Base-by-base conservation (phyloP, 1,139 yeast genomes). In the Nematodospora anomalae region DNA sequence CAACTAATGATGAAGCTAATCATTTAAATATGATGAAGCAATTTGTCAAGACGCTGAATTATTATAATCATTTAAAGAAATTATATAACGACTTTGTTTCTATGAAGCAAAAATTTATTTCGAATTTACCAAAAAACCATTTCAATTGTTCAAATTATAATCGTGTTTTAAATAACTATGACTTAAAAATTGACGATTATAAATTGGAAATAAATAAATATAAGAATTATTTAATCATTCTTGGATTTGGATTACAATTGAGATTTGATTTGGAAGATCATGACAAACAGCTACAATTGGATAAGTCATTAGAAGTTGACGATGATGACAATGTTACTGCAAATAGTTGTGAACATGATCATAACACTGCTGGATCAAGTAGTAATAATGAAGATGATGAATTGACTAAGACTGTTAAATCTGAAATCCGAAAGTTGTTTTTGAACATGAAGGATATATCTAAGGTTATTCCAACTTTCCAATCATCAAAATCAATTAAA, bases 191-290 rank as follows among this genome's bases (percentile, higher is more conserved):
- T 14, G 57, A 56, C 31, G 74, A 71, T 41, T 68, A 75, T 48
- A 70, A 67, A 47, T 50, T 53, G 26, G 80, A 75, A 42, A 55
- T 72, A 45, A 55, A 59, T 38, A 67, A 71, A 51, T 74, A 73
- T 52, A 73, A 67, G 54, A 60, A 58, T 43, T 76, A 76, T 52
- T 58, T 74, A 32, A 58, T 65, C 32, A 64, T 68, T 32, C 61
- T 75, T 34, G 77, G 74, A 6, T 66, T 65, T 48, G 80, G 76
- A 1, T 64, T 75, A 41, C 72, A 68, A 44, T 59, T 74, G 41
- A 61, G 76, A 64, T 34, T 33, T 22, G 33, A 37, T 23, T 25
- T 29, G 10, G 71, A 68, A 43, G 71, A 57, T 35, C 59, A 55
- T 30, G 45, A 30, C 26, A 29, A 12, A 28, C 32, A 33, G 27